Conservation (phyloP, 768 basidiomycete species). For the Megacollybia marginata region DNA sequence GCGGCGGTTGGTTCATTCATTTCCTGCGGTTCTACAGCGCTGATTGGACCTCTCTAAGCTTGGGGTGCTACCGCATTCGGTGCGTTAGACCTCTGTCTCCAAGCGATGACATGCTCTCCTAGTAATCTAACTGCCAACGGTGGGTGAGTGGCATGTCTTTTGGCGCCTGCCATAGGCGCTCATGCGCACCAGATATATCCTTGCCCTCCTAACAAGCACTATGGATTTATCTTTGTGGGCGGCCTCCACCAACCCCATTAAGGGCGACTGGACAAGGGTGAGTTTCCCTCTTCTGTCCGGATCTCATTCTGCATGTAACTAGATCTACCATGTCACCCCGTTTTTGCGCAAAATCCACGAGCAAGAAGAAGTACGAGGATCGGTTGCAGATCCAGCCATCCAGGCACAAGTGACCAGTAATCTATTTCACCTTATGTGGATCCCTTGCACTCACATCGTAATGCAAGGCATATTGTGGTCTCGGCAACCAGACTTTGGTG, state of each 20-base stretch:
- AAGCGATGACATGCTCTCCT: slow-evolving; percentile 58
- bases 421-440: background rate
- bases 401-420: slow-evolving; percentile 50
- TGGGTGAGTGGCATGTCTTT: slow-evolving; percentile 41
- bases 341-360: slow-evolving; percentile 31
- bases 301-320: background rate
- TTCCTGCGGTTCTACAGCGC: background rate
- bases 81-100: slow-evolving; percentile 61
- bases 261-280: slow-evolving; percentile 69
- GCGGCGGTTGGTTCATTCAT: slow-evolving; percentile 30
- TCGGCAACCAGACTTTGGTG: slow-evolving; percentile 46
- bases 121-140: slow-evolving; percentile 51
- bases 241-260: slow-evolving; percentile 58
- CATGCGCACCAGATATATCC: slow-evolving; percentile 43
- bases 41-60: slow-evolving; percentile 28
- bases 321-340: slow-evolving; percentile 54
- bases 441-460: background rate
- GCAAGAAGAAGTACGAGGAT: slow-evolving; percentile 7
- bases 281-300: slow-evolving; percentile 1
- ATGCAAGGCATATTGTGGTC: slow-evolving; percentile 66
- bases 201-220: slow-evolving; percentile 66
- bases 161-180: background rate
- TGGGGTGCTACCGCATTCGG: slow-evolving; percentile 67
- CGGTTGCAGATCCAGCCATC: slow-evolving; percentile 26
- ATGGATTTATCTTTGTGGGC: slow-evolving; percentile 69